A percentile compares a stretch with the other conserved stretches of the same genome.
Conservation (phyloP, 2,329 filamentous ascomycete genomes). For the Coniochaeta hoffmannii region DNA sequence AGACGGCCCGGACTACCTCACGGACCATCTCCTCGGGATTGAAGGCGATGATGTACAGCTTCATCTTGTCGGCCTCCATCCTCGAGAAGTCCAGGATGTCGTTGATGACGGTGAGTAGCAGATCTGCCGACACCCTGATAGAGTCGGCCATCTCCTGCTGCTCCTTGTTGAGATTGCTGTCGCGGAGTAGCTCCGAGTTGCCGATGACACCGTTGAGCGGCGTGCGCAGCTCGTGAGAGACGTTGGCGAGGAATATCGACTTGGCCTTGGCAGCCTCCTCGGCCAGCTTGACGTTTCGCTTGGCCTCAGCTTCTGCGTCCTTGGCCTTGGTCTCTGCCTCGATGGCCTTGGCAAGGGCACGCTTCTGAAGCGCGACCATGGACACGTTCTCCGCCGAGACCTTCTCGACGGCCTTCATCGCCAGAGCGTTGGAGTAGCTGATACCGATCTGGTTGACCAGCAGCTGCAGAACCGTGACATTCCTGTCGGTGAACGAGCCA, state of each 20-base stretch:
- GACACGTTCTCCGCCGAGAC: constrained; percentile 71
- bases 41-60: constrained; percentile 66
- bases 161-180: constrained; percentile 66
- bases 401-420: constrained; percentile 65
- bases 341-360: constrained; percentile 62
- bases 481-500: constrained; percentile 69
- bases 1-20: constrained; percentile 58
- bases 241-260: constrained; percentile 72
- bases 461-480: constrained; percentile 58
- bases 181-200: constrained; percentile 75
- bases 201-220: constrained; percentile 85
- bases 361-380: constrained; percentile 72
- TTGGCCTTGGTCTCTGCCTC: constrained; percentile 72
- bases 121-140: constrained; percentile 77
- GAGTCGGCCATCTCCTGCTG: constrained; percentile 83
- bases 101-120: constrained; percentile 87
- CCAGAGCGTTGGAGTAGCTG: constrained; percentile 60
- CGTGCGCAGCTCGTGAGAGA: constrained; percentile 74
- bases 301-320: constrained; percentile 66
- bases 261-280: constrained; percentile 80
- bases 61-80: constrained; percentile 82
- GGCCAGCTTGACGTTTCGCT: constrained; percentile 72
- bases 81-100: constrained; percentile 95
- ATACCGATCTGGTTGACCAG: constrained; percentile 74
- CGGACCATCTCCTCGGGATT: constrained; percentile 60